These are phyloP conservation scores for Botryotinia calthae DNA, from an alignment of 2,329 filamentous ascomycete genomes.

Conservation along the genomic window DNA sequence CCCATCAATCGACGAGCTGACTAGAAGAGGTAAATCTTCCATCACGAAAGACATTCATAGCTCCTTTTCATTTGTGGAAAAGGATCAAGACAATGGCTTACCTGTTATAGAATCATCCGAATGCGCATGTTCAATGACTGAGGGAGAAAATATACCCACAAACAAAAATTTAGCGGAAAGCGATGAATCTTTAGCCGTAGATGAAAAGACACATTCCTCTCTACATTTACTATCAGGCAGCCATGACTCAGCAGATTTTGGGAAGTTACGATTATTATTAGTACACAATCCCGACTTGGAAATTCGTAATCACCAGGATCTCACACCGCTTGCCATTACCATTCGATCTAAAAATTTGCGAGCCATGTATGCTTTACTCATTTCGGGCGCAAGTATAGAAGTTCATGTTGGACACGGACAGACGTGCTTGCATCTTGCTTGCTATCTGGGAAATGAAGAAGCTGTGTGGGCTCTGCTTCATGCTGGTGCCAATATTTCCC, in stretches of 20 bases:
- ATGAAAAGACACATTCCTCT: not conserved
- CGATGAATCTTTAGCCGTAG: not conserved
- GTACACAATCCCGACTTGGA: not conserved
- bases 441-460: not conserved
- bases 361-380: slow-evolving; percentile 4
- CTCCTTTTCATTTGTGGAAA: too few relatives aligned
- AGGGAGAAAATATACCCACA: not conserved
- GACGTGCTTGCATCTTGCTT: slow-evolving; percentile 3
- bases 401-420: not conserved
- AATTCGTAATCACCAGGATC: not conserved
- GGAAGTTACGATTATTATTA: not conserved
- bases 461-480: not conserved
- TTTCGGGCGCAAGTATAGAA: not conserved
- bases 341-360: not conserved
- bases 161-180: not conserved
- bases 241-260: not conserved
- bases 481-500: not conserved
- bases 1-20: not conserved
- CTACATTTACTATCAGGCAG: not conserved
- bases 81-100: not conserved
- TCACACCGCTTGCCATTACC: not conserved
- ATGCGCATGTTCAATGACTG: fast-evolving
- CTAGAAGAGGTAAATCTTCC: too few relatives aligned
- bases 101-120: too few relatives aligned
- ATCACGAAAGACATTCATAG: too few relatives aligned